Evolutionary conservation across 306 rosid genomes (phyloP), one percentile per base, ranked within the genome.

Genomic region (Vicia villosa): DNA sequence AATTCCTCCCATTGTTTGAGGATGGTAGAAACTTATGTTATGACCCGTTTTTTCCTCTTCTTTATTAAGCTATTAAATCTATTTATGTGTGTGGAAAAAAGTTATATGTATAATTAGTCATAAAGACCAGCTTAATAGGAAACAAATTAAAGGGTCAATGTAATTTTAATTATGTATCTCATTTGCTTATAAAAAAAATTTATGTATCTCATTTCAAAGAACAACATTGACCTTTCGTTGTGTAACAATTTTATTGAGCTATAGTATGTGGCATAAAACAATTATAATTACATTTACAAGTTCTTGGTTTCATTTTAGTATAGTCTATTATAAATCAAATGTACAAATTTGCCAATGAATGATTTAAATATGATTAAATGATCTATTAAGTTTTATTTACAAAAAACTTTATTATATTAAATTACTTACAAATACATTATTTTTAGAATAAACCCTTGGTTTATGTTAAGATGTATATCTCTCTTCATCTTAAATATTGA

Each of bases 1-100:
- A 15, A 11, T 73, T 50, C 55, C 3, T 63, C 17, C 63, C 74
- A 8, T 55, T 32, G 10, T 66, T 70, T 55, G 11, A 71, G 54
- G 0, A n/a, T 56, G 83, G 66, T 49, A 20, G 1, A 73, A 15
- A 59, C 21, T 58, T 5, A 36, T 74, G 56, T 54, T 73, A 68
- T 68, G 76, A 79, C 63, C 76, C 76, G 73, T 0, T 68, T 11
- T 73, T 62, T 62, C 1, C 79, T 78, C 75, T 73, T 63, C 28
- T 66, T 20, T 15, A 32, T 62, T 21, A 0, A 13, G 17, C 6
- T 24, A 55, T 24, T 55, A 10, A 52, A 49, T 11, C 16, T 61
- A n/a, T 45, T 14, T 43, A 15, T 43, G 3, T 43, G 5, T 43
- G 50, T 14, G 7, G 17, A 13, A 50, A 5, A 11, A 19, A 7